Base-by-base conservation (phyloP, 768 basidiomycete genomes). In the Termitomyces sp. region DNA sequence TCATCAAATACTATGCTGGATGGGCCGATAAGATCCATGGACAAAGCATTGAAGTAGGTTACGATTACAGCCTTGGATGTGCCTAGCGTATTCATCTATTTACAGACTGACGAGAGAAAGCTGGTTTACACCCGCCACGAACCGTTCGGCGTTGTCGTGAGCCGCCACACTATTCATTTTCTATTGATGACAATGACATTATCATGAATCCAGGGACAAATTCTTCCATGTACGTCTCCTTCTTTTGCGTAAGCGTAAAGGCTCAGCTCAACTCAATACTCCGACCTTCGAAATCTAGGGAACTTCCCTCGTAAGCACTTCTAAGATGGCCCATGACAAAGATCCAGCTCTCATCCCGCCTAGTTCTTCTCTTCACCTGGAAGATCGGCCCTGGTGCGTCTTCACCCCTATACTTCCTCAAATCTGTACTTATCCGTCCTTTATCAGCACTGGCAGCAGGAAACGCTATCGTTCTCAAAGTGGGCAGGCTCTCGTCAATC, bases 381-480 rank as follows among this genome's bases (percentile, higher is more conserved):
- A 94, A 94, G 73, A 70, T 92, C 55, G 92, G 81, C 0, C 92
- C 94, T 5, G 92, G 88, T 72, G 66, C n/a, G 62, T 51, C 12
- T 25, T n/a, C 38, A 29, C 37, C 17, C 14, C 3, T 42, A 17
- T 0, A 17, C 15, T 10, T 6, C 17, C 15, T 42, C 1, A 5
- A 6, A 1, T 12, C 15, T 6, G 5, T 42, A 15, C 15, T 42
- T 6, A 42, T 42, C 2, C 15, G 5, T 37, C 11, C 9, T 11
- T 2, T 42, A 2, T 42, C 50, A 68, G 91, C 94, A 1, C 79
- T 95, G 31, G 93, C 93, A 0, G 87, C 87, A 0, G 93, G 93
- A 50, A 93, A 92, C 73, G 76, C 83, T 4, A 78, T 94, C 63
- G 79, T 96, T 60, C 76, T 94, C 68, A 95, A 83, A 71, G 74